Conservation (phyloP, 1,284 basidiomycete genomes). For the Singerocomus inundabilis region DNA sequence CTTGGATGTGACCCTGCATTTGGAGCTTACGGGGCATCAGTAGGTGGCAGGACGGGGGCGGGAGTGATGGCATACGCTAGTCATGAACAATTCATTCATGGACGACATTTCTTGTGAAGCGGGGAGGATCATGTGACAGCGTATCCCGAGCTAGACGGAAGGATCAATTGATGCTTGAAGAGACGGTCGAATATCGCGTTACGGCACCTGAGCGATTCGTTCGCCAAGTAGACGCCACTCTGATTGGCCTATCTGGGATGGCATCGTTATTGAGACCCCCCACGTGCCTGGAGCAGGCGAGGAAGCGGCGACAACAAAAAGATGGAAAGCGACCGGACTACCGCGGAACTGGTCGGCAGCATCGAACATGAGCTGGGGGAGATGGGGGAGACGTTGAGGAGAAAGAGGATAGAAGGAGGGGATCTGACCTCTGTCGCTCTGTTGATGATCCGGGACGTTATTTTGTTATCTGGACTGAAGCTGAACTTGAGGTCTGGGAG, state of each 20-base stretch:
- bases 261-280: constrained; percentile 20
- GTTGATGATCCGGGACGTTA: constrained; percentile 43
- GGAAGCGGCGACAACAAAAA: constrained; percentile 56
- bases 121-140: constrained; percentile 57
- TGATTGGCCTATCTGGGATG: constrained; percentile 28
- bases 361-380: constrained; percentile 29
- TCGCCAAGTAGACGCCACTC: constrained; percentile 44
- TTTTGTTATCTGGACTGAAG: constrained; percentile 40
- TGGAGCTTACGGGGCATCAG: constrained; percentile 37
- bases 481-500: constrained; percentile 46
- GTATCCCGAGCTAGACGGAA: constrained; percentile 46
- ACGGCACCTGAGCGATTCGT: constrained; percentile 47
- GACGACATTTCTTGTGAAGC: constrained; percentile 42
- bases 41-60: constrained; percentile 1
- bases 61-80: constrained; percentile 43
- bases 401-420: not conserved
- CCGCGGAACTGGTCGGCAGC: constrained; percentile 34
- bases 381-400: not conserved
- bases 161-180: constrained; percentile 20
- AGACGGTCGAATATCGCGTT: constrained; percentile 5
- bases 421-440: constrained; percentile 45
- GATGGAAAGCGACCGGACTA: constrained; percentile 45
- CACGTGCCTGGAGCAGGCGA: constrained; percentile 40
- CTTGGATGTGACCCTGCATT: constrained; percentile 37
- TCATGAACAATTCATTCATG: constrained; percentile 50